A percentile compares a stretch with the other conserved stretches of the same genome.
phyloP scores from a whole-genome alignment of 306 rosid species.

The Arachis stenosperma region DNA sequence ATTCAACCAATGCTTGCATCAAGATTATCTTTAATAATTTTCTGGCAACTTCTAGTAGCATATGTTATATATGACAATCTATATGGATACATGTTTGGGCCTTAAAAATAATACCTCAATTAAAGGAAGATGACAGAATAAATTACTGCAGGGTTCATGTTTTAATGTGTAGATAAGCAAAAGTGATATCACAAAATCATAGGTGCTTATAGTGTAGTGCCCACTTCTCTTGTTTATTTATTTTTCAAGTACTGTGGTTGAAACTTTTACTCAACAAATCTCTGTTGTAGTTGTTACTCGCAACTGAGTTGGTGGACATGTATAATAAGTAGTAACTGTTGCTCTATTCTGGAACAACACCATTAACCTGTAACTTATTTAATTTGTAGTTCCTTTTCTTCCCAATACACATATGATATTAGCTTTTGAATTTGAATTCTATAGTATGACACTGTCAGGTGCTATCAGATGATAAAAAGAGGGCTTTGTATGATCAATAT shows the following conservation, averaged over 20 bases:
- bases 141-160: conserved; percentile 15
- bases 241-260: background rate
- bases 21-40: background rate
- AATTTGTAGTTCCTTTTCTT: conserved; percentile 10
- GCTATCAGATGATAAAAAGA: conserved; percentile 96
- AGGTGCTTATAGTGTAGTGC: background rate
- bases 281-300: conserved; percentile 9
- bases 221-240: background rate
- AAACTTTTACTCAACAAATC: conserved; percentile 5
- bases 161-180: conserved; percentile 25
- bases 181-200: conserved; percentile 10
- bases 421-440: conserved; percentile 78
- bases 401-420: conserved; percentile 21
- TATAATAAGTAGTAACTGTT: conserved; percentile 3
- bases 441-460: conserved; percentile 84
- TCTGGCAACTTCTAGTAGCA: background rate
- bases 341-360: conserved; percentile 16
- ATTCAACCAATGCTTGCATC: background rate
- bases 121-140: conserved; percentile 8
- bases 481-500: conserved; percentile 94
- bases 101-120: conserved; percentile 8
- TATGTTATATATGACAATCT: background rate
- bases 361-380: conserved; percentile 16
- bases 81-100: background rate
- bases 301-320: conserved; percentile 30